phyloP scores from a whole-genome alignment of 176 grass and related monocot genomes.

The Oryza officinalis region DNA sequence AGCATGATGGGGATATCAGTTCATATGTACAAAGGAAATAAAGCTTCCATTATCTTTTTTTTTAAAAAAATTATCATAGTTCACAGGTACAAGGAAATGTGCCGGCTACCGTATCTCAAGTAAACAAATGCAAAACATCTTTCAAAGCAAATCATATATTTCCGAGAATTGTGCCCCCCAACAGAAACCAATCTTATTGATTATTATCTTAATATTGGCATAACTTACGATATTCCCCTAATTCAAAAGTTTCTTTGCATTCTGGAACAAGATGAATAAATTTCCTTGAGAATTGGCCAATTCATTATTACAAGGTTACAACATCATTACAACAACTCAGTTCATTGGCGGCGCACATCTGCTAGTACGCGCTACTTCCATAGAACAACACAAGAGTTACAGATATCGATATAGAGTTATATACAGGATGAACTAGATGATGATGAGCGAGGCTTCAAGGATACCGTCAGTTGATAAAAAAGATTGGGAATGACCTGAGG shows the following conservation, averaged over 20 bases:
- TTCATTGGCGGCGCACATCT: slow-evolving; percentile 25
- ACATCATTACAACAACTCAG: slow-evolving; percentile 28
- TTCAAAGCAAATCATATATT: neutral
- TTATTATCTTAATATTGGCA: neutral
- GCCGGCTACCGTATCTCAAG: neutral
- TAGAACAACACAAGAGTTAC: slow-evolving; percentile 39
- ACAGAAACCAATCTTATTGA: neutral
- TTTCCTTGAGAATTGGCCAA: slow-evolving; percentile 26
- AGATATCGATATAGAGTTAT: slow-evolving; percentile 40
- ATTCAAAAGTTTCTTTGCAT: slow-evolving; percentile 1
- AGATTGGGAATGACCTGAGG: slow-evolving; percentile 12
- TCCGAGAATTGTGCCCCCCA: neutral
- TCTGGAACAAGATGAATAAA: neutral
- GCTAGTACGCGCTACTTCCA: slow-evolving; percentile 28
- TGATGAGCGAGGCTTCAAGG: neutral
- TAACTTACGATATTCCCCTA: too few species aligned
- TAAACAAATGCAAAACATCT: too few species aligned
- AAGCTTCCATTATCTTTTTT: too few species aligned
- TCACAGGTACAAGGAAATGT: neutral
- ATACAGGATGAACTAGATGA: slow-evolving; percentile 45
- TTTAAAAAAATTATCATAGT: too few species aligned
- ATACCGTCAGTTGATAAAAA: slow-evolving; percentile 25
- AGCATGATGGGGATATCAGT: too few species aligned
- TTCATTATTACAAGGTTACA: slow-evolving; percentile 49
- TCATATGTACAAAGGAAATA: too few species aligned